Conservation (phyloP, 1,284 basidiomycete genomes). For the Boletus calvinii region DNA sequence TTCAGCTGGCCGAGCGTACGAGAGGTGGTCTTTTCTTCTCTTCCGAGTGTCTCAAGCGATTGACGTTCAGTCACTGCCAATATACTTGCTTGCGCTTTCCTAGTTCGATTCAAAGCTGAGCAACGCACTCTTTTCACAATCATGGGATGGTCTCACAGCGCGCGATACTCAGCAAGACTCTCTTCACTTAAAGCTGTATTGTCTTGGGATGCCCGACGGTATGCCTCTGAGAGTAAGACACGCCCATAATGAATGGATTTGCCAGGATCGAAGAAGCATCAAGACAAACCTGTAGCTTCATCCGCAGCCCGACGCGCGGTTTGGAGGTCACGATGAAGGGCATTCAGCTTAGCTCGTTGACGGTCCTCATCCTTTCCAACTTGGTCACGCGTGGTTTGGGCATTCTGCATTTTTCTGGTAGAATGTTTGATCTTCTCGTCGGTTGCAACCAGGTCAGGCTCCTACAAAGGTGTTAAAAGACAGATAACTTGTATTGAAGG, state of each 20-base stretch:
- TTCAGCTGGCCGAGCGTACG: constrained; percentile 68
- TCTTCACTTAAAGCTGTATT: constrained; percentile 82
- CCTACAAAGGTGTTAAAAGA: constrained; percentile 43
- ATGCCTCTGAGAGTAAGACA: constrained; percentile 56
- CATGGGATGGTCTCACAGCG: constrained; percentile 55
- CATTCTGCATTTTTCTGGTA: constrained; percentile 73
- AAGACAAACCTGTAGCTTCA: constrained; percentile 65
- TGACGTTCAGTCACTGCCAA: constrained; percentile 88
- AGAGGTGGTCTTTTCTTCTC: constrained; percentile 77
- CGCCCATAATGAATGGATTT: constrained; percentile 1
- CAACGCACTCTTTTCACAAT: not conserved
- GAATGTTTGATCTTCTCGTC: constrained; percentile 90
- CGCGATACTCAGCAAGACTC: constrained; percentile 85
- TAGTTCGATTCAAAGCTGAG: constrained; percentile 33
- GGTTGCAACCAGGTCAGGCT: constrained; percentile 76
- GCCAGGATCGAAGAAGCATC: not conserved
- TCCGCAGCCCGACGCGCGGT: constrained; percentile 71
- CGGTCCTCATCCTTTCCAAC: constrained; percentile 69
- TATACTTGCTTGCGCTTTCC: constrained; percentile 75
- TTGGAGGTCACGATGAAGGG: constrained; percentile 63
- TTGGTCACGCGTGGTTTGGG: constrained; percentile 60
- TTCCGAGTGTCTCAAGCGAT: constrained; percentile 75
- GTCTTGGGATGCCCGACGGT: constrained; percentile 68
- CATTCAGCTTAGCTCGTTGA: constrained; percentile 59
- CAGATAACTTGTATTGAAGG: not conserved